Evolutionary conservation across 768 basidiomycete genomes (phyloP), one percentile per base, ranked within the genome.

Genomic region (Suillus luteus): DNA sequence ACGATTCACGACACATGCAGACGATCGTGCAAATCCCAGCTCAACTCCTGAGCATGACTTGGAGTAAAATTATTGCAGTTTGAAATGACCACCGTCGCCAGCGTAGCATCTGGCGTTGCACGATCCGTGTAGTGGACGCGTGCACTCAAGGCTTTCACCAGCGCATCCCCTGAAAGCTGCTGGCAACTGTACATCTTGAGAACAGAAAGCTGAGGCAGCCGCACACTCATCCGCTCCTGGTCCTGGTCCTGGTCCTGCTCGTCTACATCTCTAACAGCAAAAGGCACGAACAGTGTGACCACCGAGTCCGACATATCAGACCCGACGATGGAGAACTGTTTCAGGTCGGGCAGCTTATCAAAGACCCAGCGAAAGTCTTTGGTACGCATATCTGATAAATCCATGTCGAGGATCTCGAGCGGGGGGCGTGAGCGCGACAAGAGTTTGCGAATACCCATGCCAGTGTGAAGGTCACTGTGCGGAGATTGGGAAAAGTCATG

Each of bases 271-370:
- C 10, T 17, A 1, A 65, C 17, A 31, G 54, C 60, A 66, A 65
- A 75, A 15, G 88, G 88, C 49, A 78, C 79, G 27, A 93, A 77
- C 65, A 91, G 78, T 38, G 76, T 74, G 48, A 92, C 79, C 63
- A 92, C 91, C 46, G 78, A 84, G 76, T 92, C 81, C 33, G 89
- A 89, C 91, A 92, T 89, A 73, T 93, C 91, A 10, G 90, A 92
- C 27, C 88, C 91, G 62, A 88, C 86, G 68, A 93, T 92, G 55
- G 82, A 80, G 73, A 93, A 93, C 57, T 86, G 83, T 68, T 84
- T 83, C 55, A 93, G 76, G 40, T 73, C 64, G 0, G 72, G 71
- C 14, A 90, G 76, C 43, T 81, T 78, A 62, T 86, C 83, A 66
- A 92, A 92, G 55, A 86, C 78, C 77, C 86, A 90, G 37, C 69